Evolutionary conservation across 768 basidiomycete species (phyloP).

Genomic region (Candolleomyces aberdarensis): DNA sequence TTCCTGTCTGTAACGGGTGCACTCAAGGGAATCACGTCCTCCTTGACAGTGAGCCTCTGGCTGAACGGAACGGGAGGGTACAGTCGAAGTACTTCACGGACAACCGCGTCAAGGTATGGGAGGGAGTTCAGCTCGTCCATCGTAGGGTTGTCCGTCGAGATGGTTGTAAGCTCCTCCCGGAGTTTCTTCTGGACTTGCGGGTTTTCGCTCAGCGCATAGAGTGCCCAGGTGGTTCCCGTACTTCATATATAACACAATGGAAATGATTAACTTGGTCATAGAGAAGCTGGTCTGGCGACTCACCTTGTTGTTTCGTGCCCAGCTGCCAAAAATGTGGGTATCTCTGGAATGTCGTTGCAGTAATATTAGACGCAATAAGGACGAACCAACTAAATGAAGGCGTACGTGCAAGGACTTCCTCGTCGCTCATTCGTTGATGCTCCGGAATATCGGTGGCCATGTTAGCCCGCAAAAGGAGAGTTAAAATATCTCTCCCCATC

Average conservation of each 20-base stretch:
- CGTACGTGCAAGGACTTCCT: constrained; percentile 54
- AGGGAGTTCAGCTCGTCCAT: constrained; percentile 68
- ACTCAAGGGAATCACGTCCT: constrained; percentile 50
- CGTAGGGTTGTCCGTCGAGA: constrained; percentile 52
- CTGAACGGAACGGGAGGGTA: constrained; percentile 45
- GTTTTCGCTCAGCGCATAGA: constrained; percentile 50
- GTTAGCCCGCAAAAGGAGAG: constrained; percentile 61
- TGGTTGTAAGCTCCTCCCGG: constrained; percentile 49
- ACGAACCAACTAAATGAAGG: too few relatives aligned
- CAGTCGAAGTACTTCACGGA: constrained; percentile 56
- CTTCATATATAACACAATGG: constrained; percentile 15
- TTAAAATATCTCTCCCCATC: constrained; percentile 54
- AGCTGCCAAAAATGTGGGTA: constrained; percentile 57
- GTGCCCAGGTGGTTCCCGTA: constrained; percentile 51
- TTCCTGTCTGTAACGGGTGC: constrained; percentile 42
- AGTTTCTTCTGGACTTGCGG: constrained; percentile 50
- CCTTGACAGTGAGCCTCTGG: constrained; percentile 39
- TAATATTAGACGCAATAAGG: not conserved
- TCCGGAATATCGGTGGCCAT: constrained; percentile 57
- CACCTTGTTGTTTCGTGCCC: constrained; percentile 54
- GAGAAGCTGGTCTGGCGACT: not conserved
- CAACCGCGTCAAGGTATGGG: constrained; percentile 62
- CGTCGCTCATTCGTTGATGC: constrained; percentile 47
- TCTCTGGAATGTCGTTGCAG: constrained; percentile 35
- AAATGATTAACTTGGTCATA: not conserved